phyloP scores from a whole-genome alignment of 2,329 filamentous ascomycete species.

The Byssoonygena ceratinophila region DNA sequence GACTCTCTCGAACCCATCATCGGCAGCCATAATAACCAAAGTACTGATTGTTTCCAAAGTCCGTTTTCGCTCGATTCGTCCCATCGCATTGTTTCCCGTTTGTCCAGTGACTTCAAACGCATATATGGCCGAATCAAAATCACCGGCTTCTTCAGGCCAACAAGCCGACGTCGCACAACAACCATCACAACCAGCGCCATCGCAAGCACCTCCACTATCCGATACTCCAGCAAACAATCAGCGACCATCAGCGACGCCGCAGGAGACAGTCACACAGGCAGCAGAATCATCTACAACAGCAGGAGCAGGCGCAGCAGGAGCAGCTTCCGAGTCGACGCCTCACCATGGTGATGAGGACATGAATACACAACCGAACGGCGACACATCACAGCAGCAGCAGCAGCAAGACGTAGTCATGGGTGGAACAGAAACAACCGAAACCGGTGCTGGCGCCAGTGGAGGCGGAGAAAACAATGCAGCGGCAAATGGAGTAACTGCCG shows the following conservation, averaged over 20 bases:
- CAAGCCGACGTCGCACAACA: constrained; percentile 17
- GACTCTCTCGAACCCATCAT: neutral
- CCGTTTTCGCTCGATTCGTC: constrained; percentile 7
- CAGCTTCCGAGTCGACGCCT: constrained; percentile 1
- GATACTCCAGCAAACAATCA: constrained; percentile 11
- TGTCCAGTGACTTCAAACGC: constrained; percentile 12
- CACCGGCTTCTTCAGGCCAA: constrained; percentile 19
- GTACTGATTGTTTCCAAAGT: neutral
- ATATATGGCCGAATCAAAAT: constrained; percentile 28
- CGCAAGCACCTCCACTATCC: constrained; percentile 16
- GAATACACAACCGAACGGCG: neutral
- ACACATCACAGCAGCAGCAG: constrained; percentile 1
- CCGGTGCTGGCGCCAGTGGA: neutral
- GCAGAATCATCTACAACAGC: neutral
- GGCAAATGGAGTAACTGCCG: constrained; percentile 14
- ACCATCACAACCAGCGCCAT: constrained; percentile 17
- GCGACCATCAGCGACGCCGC: neutral
- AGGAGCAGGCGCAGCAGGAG: neutral
- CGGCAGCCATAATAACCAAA: neutral
- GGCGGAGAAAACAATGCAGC: constrained; percentile 14
- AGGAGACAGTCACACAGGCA: neutral
- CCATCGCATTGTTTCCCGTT: constrained; percentile 16
- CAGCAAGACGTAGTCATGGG: constrained; percentile 17
- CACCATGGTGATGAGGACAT: constrained; percentile 3
- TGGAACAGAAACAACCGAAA: constrained; percentile 15